Percentiles rank a stretch among this genome's conserved stretches.
Conservation (phyloP, 2,329 filamentous ascomycete genomes). For the Lizonia empirigonia region DNA sequence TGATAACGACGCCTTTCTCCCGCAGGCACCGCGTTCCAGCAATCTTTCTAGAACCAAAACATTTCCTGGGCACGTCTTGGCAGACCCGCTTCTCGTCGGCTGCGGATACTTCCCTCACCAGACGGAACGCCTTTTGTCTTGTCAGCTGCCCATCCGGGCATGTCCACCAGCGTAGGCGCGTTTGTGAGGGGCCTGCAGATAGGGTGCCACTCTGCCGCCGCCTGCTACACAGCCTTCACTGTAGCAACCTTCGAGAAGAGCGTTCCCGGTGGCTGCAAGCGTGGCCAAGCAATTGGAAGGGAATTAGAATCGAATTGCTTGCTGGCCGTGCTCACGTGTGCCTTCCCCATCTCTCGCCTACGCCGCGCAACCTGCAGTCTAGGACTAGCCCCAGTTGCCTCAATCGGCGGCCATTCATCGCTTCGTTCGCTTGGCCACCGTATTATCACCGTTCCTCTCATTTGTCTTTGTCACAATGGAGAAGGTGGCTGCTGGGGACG, state of each 20-base stretch:
- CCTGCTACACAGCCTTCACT: constrained; percentile 1
- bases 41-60: constrained; percentile 30
- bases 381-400: constrained; percentile 6
- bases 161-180: constrained; percentile 10
- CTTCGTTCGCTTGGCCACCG: constrained; percentile 18
- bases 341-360: constrained; percentile 12
- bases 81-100: constrained; percentile 18
- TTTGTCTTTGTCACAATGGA: constrained; percentile 24
- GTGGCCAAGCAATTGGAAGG: constrained; percentile 20
- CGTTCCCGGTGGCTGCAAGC: constrained; percentile 4
- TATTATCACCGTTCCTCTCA: constrained; percentile 6
- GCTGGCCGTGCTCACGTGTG: constrained; percentile 26
- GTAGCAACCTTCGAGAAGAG: constrained; percentile 16
- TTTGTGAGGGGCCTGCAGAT: constrained; percentile 11
- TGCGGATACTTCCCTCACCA: constrained; percentile 4
- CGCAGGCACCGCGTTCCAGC: constrained; percentile 20
- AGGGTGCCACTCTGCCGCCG: constrained; percentile 16
- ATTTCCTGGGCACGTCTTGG: constrained; percentile 19
- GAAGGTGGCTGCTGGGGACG: constrained; percentile 23
- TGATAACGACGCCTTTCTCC: constrained; percentile 22
- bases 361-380: constrained; percentile 21
- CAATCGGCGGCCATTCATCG: constrained; percentile 1
- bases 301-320: background rate
- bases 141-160: constrained; percentile 32
- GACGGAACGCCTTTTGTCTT: constrained; percentile 24